These are phyloP conservation scores for Dalbergia cultrata DNA, from an alignment of 306 rosid species.

Conservation along the genomic window DNA sequence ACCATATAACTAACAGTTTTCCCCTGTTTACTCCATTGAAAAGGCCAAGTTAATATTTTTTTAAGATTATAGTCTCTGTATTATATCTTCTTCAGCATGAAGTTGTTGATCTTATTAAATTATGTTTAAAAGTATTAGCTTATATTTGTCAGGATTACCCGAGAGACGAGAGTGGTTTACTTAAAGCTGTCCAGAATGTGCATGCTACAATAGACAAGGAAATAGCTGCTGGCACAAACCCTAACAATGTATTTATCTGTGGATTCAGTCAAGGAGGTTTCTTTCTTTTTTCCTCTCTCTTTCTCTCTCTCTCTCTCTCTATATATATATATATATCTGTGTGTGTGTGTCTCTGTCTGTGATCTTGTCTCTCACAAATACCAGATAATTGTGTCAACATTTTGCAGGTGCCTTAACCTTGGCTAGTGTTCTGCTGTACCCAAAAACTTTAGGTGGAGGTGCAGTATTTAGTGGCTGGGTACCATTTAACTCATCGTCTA, in stretches of 20 bases:
- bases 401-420: conserved; percentile 84
- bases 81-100: conserved; percentile 30
- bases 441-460: conserved; percentile 90
- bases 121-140: conserved; percentile 15
- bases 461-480: conserved; percentile 93
- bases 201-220: conserved; percentile 88
- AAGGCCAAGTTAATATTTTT: not conserved
- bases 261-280: conserved; percentile 98
- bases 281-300: conserved; percentile 39
- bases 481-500: conserved; percentile 72
- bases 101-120: conserved; percentile 28
- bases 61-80: not conserved
- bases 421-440: conserved; percentile 88
- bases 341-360: not conserved
- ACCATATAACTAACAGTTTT: not conserved
- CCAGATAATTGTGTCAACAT: conserved; percentile 23
- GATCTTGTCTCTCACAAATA: conserved; percentile 3
- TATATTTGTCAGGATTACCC: conserved; percentile 71
- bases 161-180: conserved; percentile 68
- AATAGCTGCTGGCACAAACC: conserved; percentile 81
- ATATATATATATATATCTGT: not conserved
- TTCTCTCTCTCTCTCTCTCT: not conserved
- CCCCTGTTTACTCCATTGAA: not conserved
- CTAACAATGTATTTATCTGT: conserved; percentile 80
- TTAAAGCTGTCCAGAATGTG: conserved; percentile 80